Evolutionary conservation across 1,139 yeast genomes (phyloP).

Genomic region (Insectozyma bohioensis): DNA sequence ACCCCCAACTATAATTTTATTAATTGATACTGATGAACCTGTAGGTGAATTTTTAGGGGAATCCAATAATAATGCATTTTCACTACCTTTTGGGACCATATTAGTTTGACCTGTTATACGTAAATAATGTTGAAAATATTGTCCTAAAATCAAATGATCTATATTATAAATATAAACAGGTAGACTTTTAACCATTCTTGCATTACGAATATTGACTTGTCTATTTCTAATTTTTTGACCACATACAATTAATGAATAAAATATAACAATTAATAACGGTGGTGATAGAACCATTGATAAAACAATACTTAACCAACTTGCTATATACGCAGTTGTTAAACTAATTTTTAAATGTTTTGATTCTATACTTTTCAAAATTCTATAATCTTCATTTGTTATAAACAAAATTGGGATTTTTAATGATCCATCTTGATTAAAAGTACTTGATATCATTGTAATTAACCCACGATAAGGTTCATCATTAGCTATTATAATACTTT

Average conservation of each 20-base stretch:
- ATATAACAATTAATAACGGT: slow-evolving; percentile 38
- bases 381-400: slow-evolving; percentile 39
- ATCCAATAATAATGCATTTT: slow-evolving; percentile 10
- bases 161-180: slow-evolving; percentile 41
- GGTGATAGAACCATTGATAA: slow-evolving; percentile 46
- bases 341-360: slow-evolving; percentile 16
- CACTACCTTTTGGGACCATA: slow-evolving; percentile 11
- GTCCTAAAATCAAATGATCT: slow-evolving; percentile 34
- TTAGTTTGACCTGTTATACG: slow-evolving; percentile 24
- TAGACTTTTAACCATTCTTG: slow-evolving; percentile 34
- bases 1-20: slow-evolving; percentile 31
- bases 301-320: slow-evolving; percentile 40
- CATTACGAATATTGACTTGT: slow-evolving; percentile 30
- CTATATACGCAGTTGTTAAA: slow-evolving; percentile 36
- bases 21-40: slow-evolving; percentile 22
- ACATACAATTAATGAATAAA: slow-evolving; percentile 33
- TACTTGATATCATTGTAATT: slow-evolving; percentile 44
- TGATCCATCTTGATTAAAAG: slow-evolving; percentile 39
- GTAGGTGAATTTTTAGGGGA: slow-evolving; percentile 15
- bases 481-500: slow-evolving; percentile 40
- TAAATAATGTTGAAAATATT: slow-evolving; percentile 29
- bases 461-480: slow-evolving; percentile 40
- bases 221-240: slow-evolving; percentile 31
- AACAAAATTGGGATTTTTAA: slow-evolving; percentile 38
- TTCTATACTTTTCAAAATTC: slow-evolving; percentile 17